Evolutionary conservation across 2,329 filamentous ascomycete species (phyloP), one percentile per base, ranked within the genome.

Genomic region (Penicillium sp.): DNA sequence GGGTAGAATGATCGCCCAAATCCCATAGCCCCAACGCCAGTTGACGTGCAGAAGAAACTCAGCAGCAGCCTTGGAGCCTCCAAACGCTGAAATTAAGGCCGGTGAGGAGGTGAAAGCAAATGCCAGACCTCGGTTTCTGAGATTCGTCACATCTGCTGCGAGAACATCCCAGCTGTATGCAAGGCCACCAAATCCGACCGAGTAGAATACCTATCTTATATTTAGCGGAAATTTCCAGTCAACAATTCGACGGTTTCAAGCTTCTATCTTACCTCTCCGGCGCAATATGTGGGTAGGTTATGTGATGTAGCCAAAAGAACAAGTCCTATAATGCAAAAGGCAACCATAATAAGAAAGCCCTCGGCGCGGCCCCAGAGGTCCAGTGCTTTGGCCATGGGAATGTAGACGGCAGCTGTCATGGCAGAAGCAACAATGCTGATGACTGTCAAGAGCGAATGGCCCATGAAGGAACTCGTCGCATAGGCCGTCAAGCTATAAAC

Each of bases 21-120:
- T 70, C 26, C 83, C 85, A 59, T 83, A 87, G 0, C 75, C 83
- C 85, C 85, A 88, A 21, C 82, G 77, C 79, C 80, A 87, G 42
- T 77, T 80, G 29, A 79, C 72, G 1, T 77, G 71, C 0, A 71
- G 56, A 34, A 80, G 69, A 60, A 84, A 82, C 1, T 73, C 70
- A n/a, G 80, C 69, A 0, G 79, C 78, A 23, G 84, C 77, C 34
- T 75, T 76, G 0, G 81, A 76, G 4, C 83, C 79, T 30, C 81
- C 75, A 65, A 81, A 88, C 0, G 82, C 80, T 3, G 84, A 85
- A 60, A 82, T 79, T 53, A 88, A 82, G 56, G 82, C 84, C 1
- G 85, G 84, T 0, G 84, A 84, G 2, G 74, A 77, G 5, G 80
- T 78, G 53, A 85, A 80, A 0, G 84, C 84, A 53, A 82, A 81